A percentile compares a stretch with the other conserved stretches of the same genome.
phyloP scores from a whole-genome alignment of 2,329 filamentous ascomycete genomes.

The Drechmeria coniospora region DNA sequence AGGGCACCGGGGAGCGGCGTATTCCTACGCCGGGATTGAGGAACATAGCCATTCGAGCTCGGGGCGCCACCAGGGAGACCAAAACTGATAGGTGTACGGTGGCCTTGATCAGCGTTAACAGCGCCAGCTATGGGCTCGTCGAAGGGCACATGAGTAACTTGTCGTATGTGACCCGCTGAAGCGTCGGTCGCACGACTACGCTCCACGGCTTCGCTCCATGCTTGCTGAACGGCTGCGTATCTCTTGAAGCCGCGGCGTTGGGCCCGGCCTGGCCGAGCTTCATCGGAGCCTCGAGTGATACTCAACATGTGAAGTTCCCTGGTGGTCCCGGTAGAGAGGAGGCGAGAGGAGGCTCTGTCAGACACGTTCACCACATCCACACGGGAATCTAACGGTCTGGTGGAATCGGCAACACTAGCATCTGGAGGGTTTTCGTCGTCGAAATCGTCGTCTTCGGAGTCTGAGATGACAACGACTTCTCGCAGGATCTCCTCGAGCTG shows the following conservation, averaged over 20 bases:
- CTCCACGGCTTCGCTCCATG: conserved; percentile 22
- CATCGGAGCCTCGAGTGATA: conserved; percentile 6
- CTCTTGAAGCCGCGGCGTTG: conserved; percentile 29
- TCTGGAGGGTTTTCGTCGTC: conserved; percentile 17
- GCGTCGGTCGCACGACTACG: conserved; percentile 12
- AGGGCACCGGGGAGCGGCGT: conserved; percentile 2
- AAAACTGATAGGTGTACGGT: not conserved
- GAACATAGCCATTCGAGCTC: conserved; percentile 13
- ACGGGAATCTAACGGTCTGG: conserved; percentile 6
- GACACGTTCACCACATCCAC: too few relatives aligned
- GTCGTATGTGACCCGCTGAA: not conserved
- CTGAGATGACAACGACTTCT: conserved; percentile 52
- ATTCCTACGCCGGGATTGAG: not conserved
- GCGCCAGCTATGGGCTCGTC: not conserved
- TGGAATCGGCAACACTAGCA: conserved; percentile 17
- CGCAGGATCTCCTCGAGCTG: conserved; percentile 51
- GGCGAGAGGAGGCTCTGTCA: too few relatives aligned
- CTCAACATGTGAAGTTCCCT: too few relatives aligned
- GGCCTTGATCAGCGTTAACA: not conserved
- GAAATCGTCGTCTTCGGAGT: conserved; percentile 33
- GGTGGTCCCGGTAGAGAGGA: too few relatives aligned
- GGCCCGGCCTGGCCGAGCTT: conserved; percentile 12
- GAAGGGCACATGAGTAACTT: not conserved
- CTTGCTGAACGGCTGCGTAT: conserved; percentile 19
- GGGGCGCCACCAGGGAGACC: conserved; percentile 8